Evolutionary conservation across 1,284 basidiomycete species (phyloP).

Genomic region (Marasmius fiardii): DNA sequence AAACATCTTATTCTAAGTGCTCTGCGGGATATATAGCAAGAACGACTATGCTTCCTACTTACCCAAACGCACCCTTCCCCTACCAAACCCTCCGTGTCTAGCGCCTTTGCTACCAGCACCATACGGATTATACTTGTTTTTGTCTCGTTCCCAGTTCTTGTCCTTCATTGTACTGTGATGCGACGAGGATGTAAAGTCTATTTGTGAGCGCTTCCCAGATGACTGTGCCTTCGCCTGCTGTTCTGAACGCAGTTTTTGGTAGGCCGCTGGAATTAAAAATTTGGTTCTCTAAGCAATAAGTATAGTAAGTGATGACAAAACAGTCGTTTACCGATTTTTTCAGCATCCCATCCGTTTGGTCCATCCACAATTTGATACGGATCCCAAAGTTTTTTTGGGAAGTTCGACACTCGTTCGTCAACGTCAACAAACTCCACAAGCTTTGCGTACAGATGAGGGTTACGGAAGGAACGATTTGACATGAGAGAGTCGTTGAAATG

Average conservation of each 20-base stretch:
- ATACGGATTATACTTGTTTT: conserved; percentile 8
- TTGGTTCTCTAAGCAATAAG: conserved; percentile 23
- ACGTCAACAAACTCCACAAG: conserved; percentile 91
- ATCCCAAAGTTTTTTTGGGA: conserved; percentile 70
- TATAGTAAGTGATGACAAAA: conserved; percentile 9
- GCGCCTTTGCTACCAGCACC: not conserved
- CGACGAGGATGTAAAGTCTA: conserved; percentile 23
- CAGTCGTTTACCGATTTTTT: conserved; percentile 65
- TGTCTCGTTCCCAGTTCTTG: conserved; percentile 2
- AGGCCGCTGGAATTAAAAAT: conserved; percentile 30
- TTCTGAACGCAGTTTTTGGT: conserved; percentile 43
- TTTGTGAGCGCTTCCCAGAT: conserved; percentile 26
- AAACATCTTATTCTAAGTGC: no score
- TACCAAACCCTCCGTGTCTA: not conserved
- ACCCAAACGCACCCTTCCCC: not conserved
- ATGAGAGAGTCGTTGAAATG: conserved; percentile 96
- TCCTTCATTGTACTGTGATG: conserved; percentile 4
- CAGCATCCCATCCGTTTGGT: conserved; percentile 55
- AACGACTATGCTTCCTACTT: not conserved
- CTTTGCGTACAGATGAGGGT: conserved; percentile 91
- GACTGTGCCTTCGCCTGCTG: conserved; percentile 24
- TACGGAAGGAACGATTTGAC: conserved; percentile 87
- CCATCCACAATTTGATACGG: conserved; percentile 51
- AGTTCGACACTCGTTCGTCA: conserved; percentile 82
- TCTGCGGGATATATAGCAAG: no score